Base-by-base conservation (phyloP, 2,329 filamentous ascomycete species). In the Graphilbum ipis-grandicollis region DNA sequence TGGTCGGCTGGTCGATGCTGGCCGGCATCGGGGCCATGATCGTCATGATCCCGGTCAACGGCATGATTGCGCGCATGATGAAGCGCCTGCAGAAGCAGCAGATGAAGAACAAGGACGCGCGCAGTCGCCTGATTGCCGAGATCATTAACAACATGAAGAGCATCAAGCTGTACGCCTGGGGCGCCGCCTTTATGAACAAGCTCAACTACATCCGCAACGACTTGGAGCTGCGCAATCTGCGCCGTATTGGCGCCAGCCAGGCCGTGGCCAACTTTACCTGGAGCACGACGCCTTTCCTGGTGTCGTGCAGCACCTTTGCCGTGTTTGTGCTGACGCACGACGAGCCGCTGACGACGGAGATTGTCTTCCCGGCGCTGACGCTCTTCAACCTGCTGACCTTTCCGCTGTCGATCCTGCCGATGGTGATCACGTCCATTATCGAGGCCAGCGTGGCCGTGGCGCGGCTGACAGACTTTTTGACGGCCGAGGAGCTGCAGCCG, bases 111-210 rank as follows among this genome's bases (percentile, higher is more conserved):
- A 98, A 98, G 61, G 90, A 98, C 50, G 71, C 85, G 29, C 75
- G 90, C 51, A 93, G 86, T 33, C 75, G 88, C 35, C 62, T 98
- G 40, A 94, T 96, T 66, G 92, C 88, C 7, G 90, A 98, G 57
- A 98, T 98, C 46, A 66, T 98, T 51, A 94, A 92, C 65, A 96
- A 96, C 59, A 98, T 98, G 82, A 98, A 98, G 65, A 93, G 85
- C 53, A 90, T 98, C 63, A 98, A 98, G 62, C 71, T 98, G 17
- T 98, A 94, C 54, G 90, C 90, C 22, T 98, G 90, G 90, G 88
- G 86, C 23, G 79, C 78, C 22, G 88, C 90, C 13, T 98, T 98
- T 53, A 93, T 94, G 77, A 90, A 85, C 57, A 93, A 93, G 59
- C 73, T 98, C 41, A 96, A 90, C 59, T 81, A 82, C 54, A 85